Conservation (phyloP, 306 rosid species). For the Lablab purpureus region DNA sequence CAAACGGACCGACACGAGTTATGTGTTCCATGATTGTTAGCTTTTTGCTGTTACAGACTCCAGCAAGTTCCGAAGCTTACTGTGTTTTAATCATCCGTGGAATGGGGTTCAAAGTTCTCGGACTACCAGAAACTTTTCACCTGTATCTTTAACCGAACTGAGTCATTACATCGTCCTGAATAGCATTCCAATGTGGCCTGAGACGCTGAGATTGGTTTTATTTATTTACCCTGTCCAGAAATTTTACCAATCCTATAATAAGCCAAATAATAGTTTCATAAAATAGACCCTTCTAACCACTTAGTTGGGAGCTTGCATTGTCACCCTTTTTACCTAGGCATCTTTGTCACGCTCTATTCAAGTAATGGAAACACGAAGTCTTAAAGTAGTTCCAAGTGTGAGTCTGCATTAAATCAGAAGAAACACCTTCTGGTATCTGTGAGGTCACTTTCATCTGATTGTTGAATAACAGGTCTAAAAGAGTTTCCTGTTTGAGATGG, state of each 20-base stretch:
- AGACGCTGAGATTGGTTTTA: not conserved
- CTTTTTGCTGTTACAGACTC: not conserved
- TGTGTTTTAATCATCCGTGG: not conserved
- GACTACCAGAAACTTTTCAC: not conserved
- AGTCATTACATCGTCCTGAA: not conserved
- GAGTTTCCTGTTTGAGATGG: conserved; percentile 1
- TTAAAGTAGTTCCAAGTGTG: conserved; percentile 33
- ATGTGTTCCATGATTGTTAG: conserved; percentile 7
- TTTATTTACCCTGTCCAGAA: not conserved
- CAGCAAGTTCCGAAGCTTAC: not conserved
- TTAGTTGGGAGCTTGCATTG: conserved; percentile 26
- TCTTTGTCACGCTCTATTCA: conserved; percentile 39
- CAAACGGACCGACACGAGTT: not conserved
- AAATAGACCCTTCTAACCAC: conserved; percentile 7
- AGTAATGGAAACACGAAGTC: conserved; percentile 20
- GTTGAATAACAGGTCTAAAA: conserved; percentile 1
- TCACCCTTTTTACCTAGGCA: conserved; percentile 20
- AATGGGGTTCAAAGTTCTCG: conserved; percentile 2
- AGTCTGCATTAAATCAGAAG: conserved; percentile 10
- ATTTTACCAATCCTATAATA: not conserved
- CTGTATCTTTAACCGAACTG: not conserved
- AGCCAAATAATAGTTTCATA: not conserved
- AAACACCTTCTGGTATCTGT: conserved; percentile 12
- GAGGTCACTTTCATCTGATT: conserved; percentile 41
- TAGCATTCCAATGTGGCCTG: not conserved